Evolutionary conservation across 345 rosid species (phyloP).

Genomic region (Raphanus raphanistrum): DNA sequence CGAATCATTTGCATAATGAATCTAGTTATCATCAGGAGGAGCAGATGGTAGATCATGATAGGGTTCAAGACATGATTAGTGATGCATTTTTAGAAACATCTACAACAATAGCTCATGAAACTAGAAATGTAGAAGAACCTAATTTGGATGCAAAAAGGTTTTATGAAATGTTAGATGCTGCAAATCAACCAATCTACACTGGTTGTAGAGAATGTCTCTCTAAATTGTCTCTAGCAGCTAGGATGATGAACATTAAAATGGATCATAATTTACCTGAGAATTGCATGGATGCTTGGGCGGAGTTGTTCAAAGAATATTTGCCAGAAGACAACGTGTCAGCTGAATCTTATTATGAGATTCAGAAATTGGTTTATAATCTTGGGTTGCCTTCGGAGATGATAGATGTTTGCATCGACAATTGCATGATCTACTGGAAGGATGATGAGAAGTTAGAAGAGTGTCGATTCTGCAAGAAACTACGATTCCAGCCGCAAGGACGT

Average conservation of each 20-base stretch:
- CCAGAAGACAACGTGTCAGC: not conserved
- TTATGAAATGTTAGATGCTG: no score
- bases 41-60: not conserved
- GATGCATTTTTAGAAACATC: no score
- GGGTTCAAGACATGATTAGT: no score
- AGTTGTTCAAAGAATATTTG: not conserved
- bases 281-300: not conserved
- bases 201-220: no score
- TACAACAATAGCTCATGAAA: no score
- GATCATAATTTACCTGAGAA: not conserved
- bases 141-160: no score
- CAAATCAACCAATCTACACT: no score
- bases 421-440: not conserved
- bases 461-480: not conserved
- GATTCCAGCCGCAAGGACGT: not conserved
- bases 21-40: not conserved
- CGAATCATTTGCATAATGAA: no score
- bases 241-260: not conserved
- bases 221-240: not conserved
- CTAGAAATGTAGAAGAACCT: no score
- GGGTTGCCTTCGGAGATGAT: not conserved
- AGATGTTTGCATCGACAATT: not conserved
- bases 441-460: not conserved
- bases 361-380: not conserved
- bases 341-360: not conserved